Evolutionary conservation across 768 basidiomycete genomes (phyloP), one percentile per base, ranked within the genome.

Genomic region (Suillus luteus): DNA sequence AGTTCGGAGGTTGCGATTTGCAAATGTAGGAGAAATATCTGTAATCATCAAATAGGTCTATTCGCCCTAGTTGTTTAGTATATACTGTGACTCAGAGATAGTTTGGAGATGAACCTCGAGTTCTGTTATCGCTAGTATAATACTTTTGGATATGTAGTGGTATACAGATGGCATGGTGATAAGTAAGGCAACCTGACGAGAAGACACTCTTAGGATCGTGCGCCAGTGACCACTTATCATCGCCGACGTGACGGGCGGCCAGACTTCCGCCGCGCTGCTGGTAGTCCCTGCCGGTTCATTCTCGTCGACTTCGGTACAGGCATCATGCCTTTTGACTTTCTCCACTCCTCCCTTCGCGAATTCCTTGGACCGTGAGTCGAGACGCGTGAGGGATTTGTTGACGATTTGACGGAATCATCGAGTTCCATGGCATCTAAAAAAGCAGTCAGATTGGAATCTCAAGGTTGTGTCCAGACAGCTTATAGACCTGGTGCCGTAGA

Each of bases 291-390:
- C 43, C 87, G 82, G 70, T 91, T 92, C 81, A 88, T 83, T 40
- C 83, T 85, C 46, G 73, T 79, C 10, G 81, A 72, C 65, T 79
- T 80, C 9, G 84, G 80, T 67, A 83, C 73, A 31, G 86, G 76
- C 9, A 79, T 71, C 75, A 92, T 70, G 37, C 94, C 94, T 73
- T 94, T 96, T 27, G 93, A 89, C 62, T 77, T 78, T 72, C 93
- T 80, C 94, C 94, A 96, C 67, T 86, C 81, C 72, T 94, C 93
- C 66, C 91, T 82, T 64, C 94, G 80, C 55, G 91, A 90, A 58
- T 82, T 80, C 38, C 93, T 86, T 3, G 88, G 84, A 14, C 93
- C 94, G 69, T 95, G 92, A 3, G 94, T 96, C 10, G 93, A 95
- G 66, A 95, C 81, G 24, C 72, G 73, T 57, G 72, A 73, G 5